These are phyloP conservation scores for Lachancea kluyveri DNA, from an alignment of 805 yeast species.

Conservation along the genomic window DNA sequence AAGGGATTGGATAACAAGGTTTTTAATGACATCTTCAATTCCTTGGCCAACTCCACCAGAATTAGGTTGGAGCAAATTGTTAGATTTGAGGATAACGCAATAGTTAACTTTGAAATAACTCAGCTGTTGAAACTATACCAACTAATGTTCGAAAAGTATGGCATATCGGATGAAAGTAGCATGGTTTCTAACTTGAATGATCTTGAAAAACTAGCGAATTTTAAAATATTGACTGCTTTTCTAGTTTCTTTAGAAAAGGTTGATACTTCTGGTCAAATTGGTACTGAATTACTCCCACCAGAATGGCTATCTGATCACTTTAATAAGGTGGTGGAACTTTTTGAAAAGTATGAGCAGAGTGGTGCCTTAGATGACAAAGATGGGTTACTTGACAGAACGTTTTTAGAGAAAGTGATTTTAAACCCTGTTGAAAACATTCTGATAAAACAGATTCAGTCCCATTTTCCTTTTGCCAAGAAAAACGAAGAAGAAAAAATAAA, in stretches of 20 bases:
- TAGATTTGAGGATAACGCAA: conserved; percentile 54
- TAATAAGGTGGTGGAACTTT: conserved; percentile 41
- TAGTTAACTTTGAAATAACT: conserved; percentile 50
- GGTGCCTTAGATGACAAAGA: conserved; percentile 25
- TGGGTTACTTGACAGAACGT: conserved; percentile 34
- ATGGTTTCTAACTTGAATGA: conserved; percentile 17
- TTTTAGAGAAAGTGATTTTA: conserved; percentile 40
- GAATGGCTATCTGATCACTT: conserved; percentile 71
- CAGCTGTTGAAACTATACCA: conserved; percentile 62
- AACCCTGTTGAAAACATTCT: conserved; percentile 30
- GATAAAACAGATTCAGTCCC: conserved; percentile 22
- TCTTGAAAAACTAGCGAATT: conserved; percentile 16
- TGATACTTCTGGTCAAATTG: conserved; percentile 28
- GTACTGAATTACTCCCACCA: conserved; percentile 62
- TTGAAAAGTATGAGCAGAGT: conserved; percentile 48
- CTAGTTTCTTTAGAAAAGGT: conserved; percentile 22
- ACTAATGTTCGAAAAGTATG: conserved; percentile 53
- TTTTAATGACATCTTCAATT: conserved; percentile 27
- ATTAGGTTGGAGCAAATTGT: conserved; percentile 64
- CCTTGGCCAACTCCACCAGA: conserved; percentile 45
- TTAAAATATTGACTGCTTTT: conserved; percentile 18
- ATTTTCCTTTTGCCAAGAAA: conserved; percentile 27
- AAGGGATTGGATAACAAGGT: conserved; percentile 23
- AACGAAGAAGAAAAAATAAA: conserved; percentile 21
- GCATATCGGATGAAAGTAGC: conserved; percentile 19